These are phyloP conservation scores for Ogataea ganodermae DNA, from an alignment of 805 yeast genomes.

Conservation along the genomic window DNA sequence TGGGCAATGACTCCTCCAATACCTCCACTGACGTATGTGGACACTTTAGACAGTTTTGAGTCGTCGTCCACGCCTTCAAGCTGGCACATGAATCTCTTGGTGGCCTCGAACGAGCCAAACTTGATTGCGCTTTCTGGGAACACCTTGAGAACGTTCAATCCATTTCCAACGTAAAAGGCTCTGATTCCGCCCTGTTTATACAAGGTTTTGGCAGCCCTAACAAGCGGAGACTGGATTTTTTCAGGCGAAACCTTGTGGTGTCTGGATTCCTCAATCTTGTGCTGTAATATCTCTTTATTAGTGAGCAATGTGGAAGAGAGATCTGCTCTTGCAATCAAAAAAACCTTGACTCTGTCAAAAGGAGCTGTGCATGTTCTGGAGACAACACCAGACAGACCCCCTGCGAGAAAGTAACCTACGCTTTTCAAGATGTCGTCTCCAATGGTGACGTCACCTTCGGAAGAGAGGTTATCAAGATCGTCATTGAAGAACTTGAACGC, in stretches of 20 bases:
- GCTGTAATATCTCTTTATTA: slow-evolving; percentile 45
- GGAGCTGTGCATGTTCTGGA: slow-evolving; percentile 98
- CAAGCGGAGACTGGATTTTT: slow-evolving; percentile 69
- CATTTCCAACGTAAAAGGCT: slow-evolving; percentile 94
- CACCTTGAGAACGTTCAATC: slow-evolving; percentile 87
- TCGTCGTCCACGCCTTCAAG: slow-evolving; percentile 77
- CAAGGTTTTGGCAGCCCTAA: slow-evolving; percentile 76
- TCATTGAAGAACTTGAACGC: slow-evolving; percentile 82
- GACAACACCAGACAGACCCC: slow-evolving; percentile 94
- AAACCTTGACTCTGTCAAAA: slow-evolving; percentile 91
- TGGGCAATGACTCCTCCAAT: slow-evolving; percentile 94
- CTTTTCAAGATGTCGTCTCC: slow-evolving; percentile 79
- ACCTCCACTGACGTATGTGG: slow-evolving; percentile 94
- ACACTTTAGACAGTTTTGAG: slow-evolving; percentile 64
- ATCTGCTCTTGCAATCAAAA: slow-evolving; percentile 88
- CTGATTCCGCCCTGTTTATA: slow-evolving; percentile 87
- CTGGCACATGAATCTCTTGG: slow-evolving; percentile 70
- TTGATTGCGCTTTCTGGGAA: slow-evolving; percentile 98
- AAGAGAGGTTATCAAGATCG: slow-evolving; percentile 71
- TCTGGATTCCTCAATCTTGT: slow-evolving; percentile 37
- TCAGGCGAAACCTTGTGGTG: slow-evolving; percentile 44
- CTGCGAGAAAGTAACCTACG: slow-evolving; percentile 88
- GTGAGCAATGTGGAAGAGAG: slow-evolving; percentile 67
- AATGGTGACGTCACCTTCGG: slow-evolving; percentile 91
- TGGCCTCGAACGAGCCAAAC: slow-evolving; percentile 91